These are phyloP conservation scores for Yarrowia deformans DNA, from an alignment of 805 yeast species.

Conservation along the genomic window DNA sequence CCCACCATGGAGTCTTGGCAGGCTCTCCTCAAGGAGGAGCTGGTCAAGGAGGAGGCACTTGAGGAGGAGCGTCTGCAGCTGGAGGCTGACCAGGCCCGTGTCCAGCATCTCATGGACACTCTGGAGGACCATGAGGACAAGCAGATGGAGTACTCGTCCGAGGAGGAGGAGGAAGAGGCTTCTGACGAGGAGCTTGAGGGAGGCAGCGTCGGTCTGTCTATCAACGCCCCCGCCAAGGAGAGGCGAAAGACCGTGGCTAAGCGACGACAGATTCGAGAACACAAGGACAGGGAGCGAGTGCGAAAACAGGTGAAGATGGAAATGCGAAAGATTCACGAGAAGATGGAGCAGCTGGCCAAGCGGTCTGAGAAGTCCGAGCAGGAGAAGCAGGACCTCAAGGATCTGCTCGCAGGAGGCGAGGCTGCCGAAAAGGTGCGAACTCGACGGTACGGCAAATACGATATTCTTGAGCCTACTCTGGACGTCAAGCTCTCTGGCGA, in stretches of 20 bases:
- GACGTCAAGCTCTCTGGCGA: slow-evolving; percentile 90
- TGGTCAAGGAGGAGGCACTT: slow-evolving; percentile 64
- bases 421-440: slow-evolving; percentile 48
- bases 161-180: slow-evolving; percentile 46
- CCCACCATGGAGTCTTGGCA: slow-evolving; percentile 89
- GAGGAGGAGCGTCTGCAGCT: slow-evolving; percentile 70
- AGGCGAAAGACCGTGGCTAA: slow-evolving; percentile 80
- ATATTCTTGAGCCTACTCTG: slow-evolving; percentile 57
- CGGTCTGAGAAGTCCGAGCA: slow-evolving; percentile 45
- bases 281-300: slow-evolving; percentile 58
- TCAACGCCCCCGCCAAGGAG: slow-evolving; percentile 70
- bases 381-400: slow-evolving; percentile 42
- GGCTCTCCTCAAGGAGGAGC: slow-evolving; percentile 70
- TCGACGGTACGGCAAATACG: slow-evolving; percentile 55
- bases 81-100: slow-evolving; percentile 67
- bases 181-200: slow-evolving; percentile 53
- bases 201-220: slow-evolving; percentile 58
- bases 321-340: slow-evolving; percentile 64
- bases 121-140: slow-evolving; percentile 50
- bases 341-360: slow-evolving; percentile 65
- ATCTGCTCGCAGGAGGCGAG: slow-evolving; percentile 42
- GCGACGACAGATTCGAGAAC: slow-evolving; percentile 73
- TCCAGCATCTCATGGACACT: slow-evolving; percentile 69
- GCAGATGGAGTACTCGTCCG: slow-evolving; percentile 43
- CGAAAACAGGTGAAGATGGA: slow-evolving; percentile 51